Evolutionary conservation across 768 basidiomycete genomes (phyloP), one percentile per base, ranked within the genome.

Genomic region (Pleurotus ostreatus): DNA sequence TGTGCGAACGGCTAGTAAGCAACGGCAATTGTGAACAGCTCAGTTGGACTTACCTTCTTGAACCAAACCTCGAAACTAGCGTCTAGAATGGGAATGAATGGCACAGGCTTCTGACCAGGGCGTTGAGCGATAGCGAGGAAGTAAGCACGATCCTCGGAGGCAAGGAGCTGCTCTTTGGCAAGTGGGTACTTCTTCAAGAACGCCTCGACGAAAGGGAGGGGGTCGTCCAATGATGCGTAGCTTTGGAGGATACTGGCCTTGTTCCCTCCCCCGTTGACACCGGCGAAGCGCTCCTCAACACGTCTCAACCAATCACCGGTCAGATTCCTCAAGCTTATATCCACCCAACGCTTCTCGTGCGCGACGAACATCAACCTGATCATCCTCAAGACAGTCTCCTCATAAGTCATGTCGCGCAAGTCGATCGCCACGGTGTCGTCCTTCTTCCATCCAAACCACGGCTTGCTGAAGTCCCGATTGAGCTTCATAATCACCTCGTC

Each of bases 361-460:
- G 85, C 68, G 60, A 98, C 92, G 67, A 89, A 98, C 94, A 98
- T 98, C 63, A 99, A 76, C 41, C 91, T 79, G 52, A 98, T 78
- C 88, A 98, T 89, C 57, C 96, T 85, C 59, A 93, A 78, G 3
- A 90, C 89, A 34, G 90, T 88, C 69, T 98, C 97, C 75, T 98
- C 94, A 71, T 99, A 99, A 11, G 96, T 98, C 97, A 99, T 98
- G 65, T 97, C 93, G 23, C 86, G 83, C 49, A 99, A 78, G 68
- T 96, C 93, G 55, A 85, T 84, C 38, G 90, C 92, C 60, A 92
- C 83, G 16, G 71, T 79, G 0, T 85, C 94, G 69, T 92, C 90
- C 73, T 94, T 94, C 86, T 97, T 98, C 83, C 87, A 88, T 15
- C 91, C 93, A 67, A 99, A 99, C 94, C 94, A 94, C 0, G 89